Base-by-base conservation (phyloP, 371 early-diverging fungal genomes). In the Mortierella sp. region DNA sequence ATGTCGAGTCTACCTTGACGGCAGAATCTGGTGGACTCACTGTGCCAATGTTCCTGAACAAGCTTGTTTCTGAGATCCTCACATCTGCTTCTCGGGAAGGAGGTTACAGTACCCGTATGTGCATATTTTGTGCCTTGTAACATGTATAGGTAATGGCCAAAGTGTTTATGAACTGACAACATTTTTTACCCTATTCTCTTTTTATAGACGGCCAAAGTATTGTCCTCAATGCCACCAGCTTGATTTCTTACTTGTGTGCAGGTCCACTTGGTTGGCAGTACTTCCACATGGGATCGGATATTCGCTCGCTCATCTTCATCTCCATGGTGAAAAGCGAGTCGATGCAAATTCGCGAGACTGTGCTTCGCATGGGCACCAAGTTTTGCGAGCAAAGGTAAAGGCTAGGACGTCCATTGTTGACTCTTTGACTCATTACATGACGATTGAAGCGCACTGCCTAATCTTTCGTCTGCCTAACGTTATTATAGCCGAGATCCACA, bases 321-420 rank as follows among this genome's bases (percentile, higher is more conserved):
- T 88, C 89, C 42, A 79, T 89, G 76, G 81, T 88, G 10, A 73
- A 87, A 44, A 88, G 88, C 44, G 83, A 87, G 50, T 89, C 88
- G 14, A 84, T 80, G 70, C 89, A 88, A 52, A 84, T 88, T 68
- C 84, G 89, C 24, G 78, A 87, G 54, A 83, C 81, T 8, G 72
- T 89, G 9, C 68, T 86, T 14, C 78, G 87, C 34, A 89, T 83
- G 87, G 77, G 88, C 0, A 60, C 76, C 45, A 83, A 89, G 79
- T 87, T 80, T 52, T 90, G 84, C 48, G 65, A 65, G 16, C 79
- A 80, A 42, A 74, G 50, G 82, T 82, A 58, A 72, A 68, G n/a
- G 24, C 26, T 6, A 28, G 0, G 16, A 34, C 31, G 19, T 44
- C 9, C 26, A 4, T 24, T 2, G 8, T 34, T 8, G 26, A 38